Evolutionary conservation across 768 basidiomycete genomes (phyloP).

Genomic region (Pisolithus sp.): DNA sequence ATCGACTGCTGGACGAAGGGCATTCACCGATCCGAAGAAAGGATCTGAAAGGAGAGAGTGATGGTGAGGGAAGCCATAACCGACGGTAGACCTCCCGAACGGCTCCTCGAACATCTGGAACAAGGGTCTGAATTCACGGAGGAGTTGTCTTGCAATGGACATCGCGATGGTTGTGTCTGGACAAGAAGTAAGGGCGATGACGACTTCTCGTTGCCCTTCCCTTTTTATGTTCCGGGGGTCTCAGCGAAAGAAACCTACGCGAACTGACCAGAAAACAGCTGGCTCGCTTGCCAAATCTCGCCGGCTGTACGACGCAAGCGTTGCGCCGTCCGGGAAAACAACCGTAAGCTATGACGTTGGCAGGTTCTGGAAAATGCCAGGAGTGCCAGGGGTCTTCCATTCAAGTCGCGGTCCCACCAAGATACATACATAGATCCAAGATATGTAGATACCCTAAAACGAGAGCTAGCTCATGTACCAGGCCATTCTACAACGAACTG

Average conservation of each 20-base stretch:
- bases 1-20: slow-evolving; percentile 55
- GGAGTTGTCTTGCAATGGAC: slow-evolving; percentile 59
- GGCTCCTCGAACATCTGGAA: slow-evolving; percentile 77
- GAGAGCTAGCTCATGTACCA: slow-evolving; percentile 17
- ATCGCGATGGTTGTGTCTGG: slow-evolving; percentile 28
- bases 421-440: background rate
- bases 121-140: slow-evolving; percentile 68
- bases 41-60: slow-evolving; percentile 45
- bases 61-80: slow-evolving; percentile 20
- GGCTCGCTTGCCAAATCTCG: background rate
- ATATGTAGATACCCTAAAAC: background rate
- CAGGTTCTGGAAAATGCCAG: background rate
- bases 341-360: background rate
- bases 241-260: background rate
- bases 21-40: slow-evolving; percentile 33
- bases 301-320: background rate
- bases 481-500: slow-evolving; percentile 84
- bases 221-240: background rate
- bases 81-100: slow-evolving; percentile 26
- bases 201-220: background rate
- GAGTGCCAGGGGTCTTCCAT: background rate
- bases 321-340: background rate
- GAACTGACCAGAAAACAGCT: background rate
- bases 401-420: background rate
- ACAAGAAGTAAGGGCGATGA: background rate